phyloP scores from a whole-genome alignment of 495 filamentous ascomycete genomes.

The Neurospora sublineolata region DNA sequence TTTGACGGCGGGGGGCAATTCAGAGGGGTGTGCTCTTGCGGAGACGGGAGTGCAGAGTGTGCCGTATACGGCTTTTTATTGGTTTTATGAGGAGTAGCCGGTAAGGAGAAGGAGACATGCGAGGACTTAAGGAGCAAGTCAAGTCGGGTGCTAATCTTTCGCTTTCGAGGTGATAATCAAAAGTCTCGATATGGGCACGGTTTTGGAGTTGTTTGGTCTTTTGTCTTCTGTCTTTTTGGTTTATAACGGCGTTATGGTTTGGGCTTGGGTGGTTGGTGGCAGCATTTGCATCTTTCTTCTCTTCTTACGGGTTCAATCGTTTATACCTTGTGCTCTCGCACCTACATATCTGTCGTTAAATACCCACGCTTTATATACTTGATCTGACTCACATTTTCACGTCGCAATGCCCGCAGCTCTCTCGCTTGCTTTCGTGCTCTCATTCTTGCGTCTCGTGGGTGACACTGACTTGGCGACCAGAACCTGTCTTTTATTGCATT shows the following conservation, averaged over 20 bases:
- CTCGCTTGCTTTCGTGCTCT: too few species aligned
- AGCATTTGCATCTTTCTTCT: neutral
- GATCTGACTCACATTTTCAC: neutral
- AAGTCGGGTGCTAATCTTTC: neutral
- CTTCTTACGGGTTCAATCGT: neutral
- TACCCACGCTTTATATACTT: neutral
- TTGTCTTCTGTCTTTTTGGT: neutral
- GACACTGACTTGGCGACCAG: too few species aligned
- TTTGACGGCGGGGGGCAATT: slow-evolving; percentile 50
- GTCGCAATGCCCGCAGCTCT: too few species aligned
- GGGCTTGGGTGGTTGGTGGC: neutral
- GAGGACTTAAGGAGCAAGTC: neutral
- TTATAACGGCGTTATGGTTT: neutral
- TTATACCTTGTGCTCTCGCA: neutral
- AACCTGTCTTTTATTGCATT: too few species aligned
- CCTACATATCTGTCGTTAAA: neutral
- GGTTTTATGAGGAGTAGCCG: slow-evolving; percentile 42
- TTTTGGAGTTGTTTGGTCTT: neutral
- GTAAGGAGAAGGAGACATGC: neutral
- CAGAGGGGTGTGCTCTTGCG: slow-evolving; percentile 37
- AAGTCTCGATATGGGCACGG: neutral
- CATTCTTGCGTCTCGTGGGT: too few species aligned
- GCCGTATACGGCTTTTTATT: slow-evolving; percentile 60
- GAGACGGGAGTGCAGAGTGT: slow-evolving; percentile 34
- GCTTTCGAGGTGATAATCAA: neutral